These are phyloP conservation scores for Filobasidium uniguttulatum DNA, from an alignment of 1,284 basidiomycete genomes.

Conservation along the genomic window DNA sequence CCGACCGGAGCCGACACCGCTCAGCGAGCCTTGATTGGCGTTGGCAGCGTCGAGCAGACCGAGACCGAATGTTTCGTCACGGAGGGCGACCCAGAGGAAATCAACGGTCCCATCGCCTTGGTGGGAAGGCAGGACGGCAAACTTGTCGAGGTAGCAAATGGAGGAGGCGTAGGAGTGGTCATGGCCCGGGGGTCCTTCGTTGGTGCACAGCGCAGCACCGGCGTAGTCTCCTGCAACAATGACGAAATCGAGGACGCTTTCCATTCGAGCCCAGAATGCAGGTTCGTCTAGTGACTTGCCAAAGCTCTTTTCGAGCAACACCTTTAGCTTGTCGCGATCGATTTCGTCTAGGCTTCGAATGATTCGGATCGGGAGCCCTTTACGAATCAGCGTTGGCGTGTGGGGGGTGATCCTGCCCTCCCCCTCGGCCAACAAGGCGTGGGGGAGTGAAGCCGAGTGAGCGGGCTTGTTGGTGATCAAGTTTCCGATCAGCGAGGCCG, in stretches of 20 bases:
- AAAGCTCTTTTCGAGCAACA: slow-evolving; percentile 78
- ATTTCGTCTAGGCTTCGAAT: slow-evolving; percentile 50
- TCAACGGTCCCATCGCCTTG: slow-evolving; percentile 98
- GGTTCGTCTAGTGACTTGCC: slow-evolving; percentile 56
- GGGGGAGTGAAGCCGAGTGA: slow-evolving; percentile 84
- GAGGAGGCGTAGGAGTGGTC: slow-evolving; percentile 3
- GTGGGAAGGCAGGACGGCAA: slow-evolving; percentile 83
- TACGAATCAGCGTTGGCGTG: slow-evolving; percentile 84
- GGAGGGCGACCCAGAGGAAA: slow-evolving; percentile 95
- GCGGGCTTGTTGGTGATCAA: slow-evolving; percentile 98
- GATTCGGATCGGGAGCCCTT: slow-evolving; percentile 74
- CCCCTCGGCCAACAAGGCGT: slow-evolving; percentile 66
- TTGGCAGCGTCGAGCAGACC: slow-evolving; percentile 89
- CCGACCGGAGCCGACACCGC: slow-evolving; percentile 73
- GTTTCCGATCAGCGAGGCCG: slow-evolving; percentile 88
- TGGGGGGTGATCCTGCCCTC: slow-evolving; percentile 72
- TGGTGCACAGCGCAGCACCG: slow-evolving; percentile 88
- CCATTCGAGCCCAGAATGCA: slow-evolving; percentile 66
- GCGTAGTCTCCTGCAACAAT: slow-evolving; percentile 93
- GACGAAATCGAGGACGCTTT: slow-evolving; percentile 70
- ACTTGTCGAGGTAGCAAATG: slow-evolving; percentile 88
- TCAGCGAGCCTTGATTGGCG: slow-evolving; percentile 74
- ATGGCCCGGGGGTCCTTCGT: slow-evolving; percentile 43
- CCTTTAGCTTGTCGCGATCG: slow-evolving; percentile 61
- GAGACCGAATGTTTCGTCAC: slow-evolving; percentile 95